phyloP scores from a whole-genome alignment of 805 yeast species.

The Zygosaccharomyces gambellarensis region DNA sequence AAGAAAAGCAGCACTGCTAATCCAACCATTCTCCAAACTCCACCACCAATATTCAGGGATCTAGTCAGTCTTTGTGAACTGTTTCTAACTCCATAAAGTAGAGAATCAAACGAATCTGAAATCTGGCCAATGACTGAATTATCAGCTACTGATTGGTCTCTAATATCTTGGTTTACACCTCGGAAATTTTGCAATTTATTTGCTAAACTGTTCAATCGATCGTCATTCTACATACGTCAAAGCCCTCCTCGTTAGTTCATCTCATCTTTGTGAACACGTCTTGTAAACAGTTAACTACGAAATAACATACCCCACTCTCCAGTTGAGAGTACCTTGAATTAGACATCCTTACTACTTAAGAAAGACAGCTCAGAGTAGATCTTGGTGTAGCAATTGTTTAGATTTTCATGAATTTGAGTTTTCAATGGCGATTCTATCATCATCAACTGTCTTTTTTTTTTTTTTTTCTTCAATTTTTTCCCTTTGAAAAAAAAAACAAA shows the following conservation, averaged over 20 bases:
- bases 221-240: constrained; percentile 48
- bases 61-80: constrained; percentile 51
- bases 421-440: constrained; percentile 39
- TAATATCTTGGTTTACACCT: constrained; percentile 62
- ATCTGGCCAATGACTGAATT: constrained; percentile 39
- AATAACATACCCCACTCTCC: constrained; percentile 27
- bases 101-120: constrained; percentile 47
- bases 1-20: constrained; percentile 51
- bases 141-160: constrained; percentile 57
- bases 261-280: background rate
- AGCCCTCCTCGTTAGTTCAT: constrained; percentile 1
- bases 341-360: constrained; percentile 23
- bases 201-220: constrained; percentile 57
- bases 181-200: constrained; percentile 60
- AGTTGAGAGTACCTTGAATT: constrained; percentile 31
- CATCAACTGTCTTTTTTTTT: constrained; percentile 13
- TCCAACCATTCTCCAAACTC: constrained; percentile 55
- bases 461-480: background rate
- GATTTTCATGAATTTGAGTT: constrained; percentile 31
- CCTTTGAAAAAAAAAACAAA: background rate
- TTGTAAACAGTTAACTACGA: background rate
- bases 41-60: constrained; percentile 55
- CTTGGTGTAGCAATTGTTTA: constrained; percentile 36
- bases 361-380: constrained; percentile 37
- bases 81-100: constrained; percentile 46